A percentile compares a stretch with the other conserved stretches of the same genome.
phyloP scores from a whole-genome alignment of 140 eudicot species.

The Senecio squalidus region DNA sequence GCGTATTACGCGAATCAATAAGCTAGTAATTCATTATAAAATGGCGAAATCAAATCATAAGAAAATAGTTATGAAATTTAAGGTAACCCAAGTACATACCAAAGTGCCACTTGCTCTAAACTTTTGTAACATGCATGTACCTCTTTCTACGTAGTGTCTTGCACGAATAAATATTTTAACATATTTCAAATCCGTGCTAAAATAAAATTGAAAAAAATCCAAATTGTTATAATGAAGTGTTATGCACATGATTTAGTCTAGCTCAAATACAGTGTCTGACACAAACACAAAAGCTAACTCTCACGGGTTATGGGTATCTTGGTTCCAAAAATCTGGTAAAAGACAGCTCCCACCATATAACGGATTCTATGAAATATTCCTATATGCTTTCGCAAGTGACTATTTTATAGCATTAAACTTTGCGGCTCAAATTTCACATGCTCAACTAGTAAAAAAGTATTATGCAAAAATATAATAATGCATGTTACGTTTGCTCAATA shows the following conservation, averaged over 20 bases:
- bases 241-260: slow-evolving; percentile 22
- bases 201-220: too few relatives aligned
- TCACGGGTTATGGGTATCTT: slow-evolving; percentile 26
- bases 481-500: not conserved
- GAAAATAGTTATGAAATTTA: too few relatives aligned
- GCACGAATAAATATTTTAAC: too few relatives aligned
- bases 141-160: too few relatives aligned
- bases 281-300: slow-evolving; percentile 13
- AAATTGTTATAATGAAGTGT: not conserved
- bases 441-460: slow-evolving; percentile 14
- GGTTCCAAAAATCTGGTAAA: slow-evolving; percentile 24
- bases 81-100: too few relatives aligned
- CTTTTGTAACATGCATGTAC: too few relatives aligned
- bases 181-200: too few relatives aligned
- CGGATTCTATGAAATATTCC: slow-evolving; percentile 26
- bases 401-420: slow-evolving; percentile 6
- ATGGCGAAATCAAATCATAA: too few relatives aligned
- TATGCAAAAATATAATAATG: not conserved
- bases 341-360: slow-evolving; percentile 16
- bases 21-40: too few relatives aligned
- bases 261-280: slow-evolving; percentile 13
- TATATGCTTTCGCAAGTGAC: slow-evolving; percentile 8
- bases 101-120: too few relatives aligned
- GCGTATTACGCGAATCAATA: too few relatives aligned
- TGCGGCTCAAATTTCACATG: slow-evolving; percentile 30